Conservation (phyloP, 1,284 basidiomycete species). For the Pascua guehoae region DNA sequence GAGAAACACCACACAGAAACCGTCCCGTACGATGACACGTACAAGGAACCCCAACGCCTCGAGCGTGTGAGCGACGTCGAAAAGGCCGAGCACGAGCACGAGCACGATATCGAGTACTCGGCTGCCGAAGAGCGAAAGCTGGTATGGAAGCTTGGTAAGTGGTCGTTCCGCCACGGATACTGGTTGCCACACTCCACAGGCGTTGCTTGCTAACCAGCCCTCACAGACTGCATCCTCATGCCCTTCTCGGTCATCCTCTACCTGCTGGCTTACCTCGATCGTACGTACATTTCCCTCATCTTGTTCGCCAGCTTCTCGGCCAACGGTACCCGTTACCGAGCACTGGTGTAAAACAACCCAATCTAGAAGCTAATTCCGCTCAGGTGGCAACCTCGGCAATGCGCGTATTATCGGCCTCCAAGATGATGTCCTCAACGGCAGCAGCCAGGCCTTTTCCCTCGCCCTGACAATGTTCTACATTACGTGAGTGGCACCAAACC, state of each 20-base stretch:
- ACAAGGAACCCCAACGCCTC: too few species aligned
- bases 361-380: too few species aligned
- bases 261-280: conserved; percentile 34
- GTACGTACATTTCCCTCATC: too few species aligned
- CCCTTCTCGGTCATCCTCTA: conserved; percentile 36
- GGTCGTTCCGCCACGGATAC: background rate
- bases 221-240: background rate
- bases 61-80: too few species aligned
- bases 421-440: conserved; percentile 21
- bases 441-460: conserved; percentile 33
- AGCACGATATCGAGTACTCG: background rate
- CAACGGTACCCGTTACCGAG: too few species aligned
- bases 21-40: too few species aligned
- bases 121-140: background rate
- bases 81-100: background rate
- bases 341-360: too few species aligned
- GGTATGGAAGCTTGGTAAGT: conserved; percentile 17
- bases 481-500: conserved; percentile 3
- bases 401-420: conserved; percentile 32
- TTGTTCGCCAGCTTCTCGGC: too few species aligned
- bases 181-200: too few species aligned
- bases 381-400: conserved; percentile 25
- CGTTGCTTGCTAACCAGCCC: background rate
- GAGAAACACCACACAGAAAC: too few species aligned
- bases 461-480: conserved; percentile 33